Base-by-base conservation (phyloP, 805 yeast genomes). In the Pichia nakasei region DNA sequence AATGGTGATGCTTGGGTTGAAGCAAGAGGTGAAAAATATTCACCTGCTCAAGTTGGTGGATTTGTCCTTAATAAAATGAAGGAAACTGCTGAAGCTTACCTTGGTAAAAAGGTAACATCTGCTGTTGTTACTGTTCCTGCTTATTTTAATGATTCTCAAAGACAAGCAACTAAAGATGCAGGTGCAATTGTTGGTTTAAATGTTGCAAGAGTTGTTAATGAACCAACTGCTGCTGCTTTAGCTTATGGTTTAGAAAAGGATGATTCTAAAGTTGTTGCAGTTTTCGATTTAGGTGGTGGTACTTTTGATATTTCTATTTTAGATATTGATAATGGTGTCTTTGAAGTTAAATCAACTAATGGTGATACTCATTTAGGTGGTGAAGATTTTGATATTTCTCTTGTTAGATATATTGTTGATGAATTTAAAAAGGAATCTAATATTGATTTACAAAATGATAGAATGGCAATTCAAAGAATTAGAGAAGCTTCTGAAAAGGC, bases 271-370 rank as follows among this genome's bases (percentile, higher is more conserved):
- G 66, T 65, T 50, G 95, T 88, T 58, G 97, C 97, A 50, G 97
- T 88, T 54, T 88, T 89, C 73, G 97, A 88, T 72, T 77, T 88
- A 63, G 97, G 97, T 80, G 97, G 97, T 69, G 97, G 97, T 80
- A 88, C 97, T 60, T 88, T 88, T 66, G 97, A 88, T 83, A 83
- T 88, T 69, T 88, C 97, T 58, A 85, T 88, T 65, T 77, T 88
- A 64, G 97, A 89, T 75, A 89, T 88, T 59, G 96, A 89, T 72
- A 87, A 88, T 64, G 97, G 97, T 76, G 97, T 88, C 55, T 88
- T 88, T 60, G 97, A 88, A 76, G 97, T 88, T 66, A 88, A 88
- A 74, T 86, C 96, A 51, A 88, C 97, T 63, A 89, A 89, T 70
- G 97, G 94, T 80, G 93, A 85, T 71, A 85, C 94, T 55, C 94